Conservation (phyloP, 352 stramenopile species). For the Globisporangium spinosum region DNA sequence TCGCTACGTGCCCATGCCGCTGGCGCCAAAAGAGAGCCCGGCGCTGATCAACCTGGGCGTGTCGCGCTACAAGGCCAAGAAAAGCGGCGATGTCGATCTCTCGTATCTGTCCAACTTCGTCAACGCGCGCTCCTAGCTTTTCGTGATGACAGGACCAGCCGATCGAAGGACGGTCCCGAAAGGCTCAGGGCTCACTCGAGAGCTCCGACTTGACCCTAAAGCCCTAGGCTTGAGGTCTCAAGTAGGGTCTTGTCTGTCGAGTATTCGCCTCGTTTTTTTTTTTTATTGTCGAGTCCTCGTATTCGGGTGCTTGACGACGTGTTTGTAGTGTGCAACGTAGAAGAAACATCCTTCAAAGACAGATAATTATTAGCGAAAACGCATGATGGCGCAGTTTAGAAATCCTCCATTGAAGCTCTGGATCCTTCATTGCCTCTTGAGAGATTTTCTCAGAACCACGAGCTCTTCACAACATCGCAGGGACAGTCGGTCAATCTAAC, state of each 20-base stretch:
- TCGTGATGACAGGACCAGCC: neutral
- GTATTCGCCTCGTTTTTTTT: neutral
- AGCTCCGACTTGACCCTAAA: neutral
- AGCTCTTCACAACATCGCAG: neutral
- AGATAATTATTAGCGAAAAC: neutral
- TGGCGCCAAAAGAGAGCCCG: constrained; percentile 5
- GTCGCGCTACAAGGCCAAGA: constrained; percentile 6
- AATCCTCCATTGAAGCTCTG: neutral
- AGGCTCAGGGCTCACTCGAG: neutral
- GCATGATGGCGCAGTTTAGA: too few species aligned
- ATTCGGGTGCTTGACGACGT: neutral
- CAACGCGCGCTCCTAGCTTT: constrained; percentile 6
- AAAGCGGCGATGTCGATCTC: constrained; percentile 10
- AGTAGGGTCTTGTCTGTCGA: neutral
- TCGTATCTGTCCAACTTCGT: constrained; percentile 19
- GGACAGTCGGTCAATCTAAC: neutral
- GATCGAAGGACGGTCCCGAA: constrained; percentile 4
- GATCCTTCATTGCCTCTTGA: neutral
- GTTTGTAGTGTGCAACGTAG: neutral
- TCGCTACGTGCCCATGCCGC: neutral
- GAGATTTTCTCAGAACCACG: neutral
- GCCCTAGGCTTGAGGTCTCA: neutral
- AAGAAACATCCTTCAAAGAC: neutral
- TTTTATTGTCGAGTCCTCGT: neutral
- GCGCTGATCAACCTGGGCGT: constrained; percentile 16